These are phyloP conservation scores for Teunomyces panamensis DNA, from an alignment of 805 yeast species.

Conservation along the genomic window DNA sequence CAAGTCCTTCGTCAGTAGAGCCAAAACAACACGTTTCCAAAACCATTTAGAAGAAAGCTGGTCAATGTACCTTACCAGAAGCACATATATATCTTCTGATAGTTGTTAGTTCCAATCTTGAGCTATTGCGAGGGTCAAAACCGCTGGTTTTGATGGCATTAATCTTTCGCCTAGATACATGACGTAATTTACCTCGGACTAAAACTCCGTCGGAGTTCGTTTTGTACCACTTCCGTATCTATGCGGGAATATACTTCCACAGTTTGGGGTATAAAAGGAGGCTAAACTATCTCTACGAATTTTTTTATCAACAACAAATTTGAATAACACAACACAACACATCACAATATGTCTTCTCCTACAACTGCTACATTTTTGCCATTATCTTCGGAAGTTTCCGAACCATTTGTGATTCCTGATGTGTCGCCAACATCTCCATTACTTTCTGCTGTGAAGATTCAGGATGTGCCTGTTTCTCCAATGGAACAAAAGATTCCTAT, in stretches of 20 bases:
- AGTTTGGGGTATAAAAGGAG: conserved; percentile 1
- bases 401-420: conserved; percentile 64
- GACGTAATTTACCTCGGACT: conserved; percentile 1
- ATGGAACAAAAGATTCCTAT: conserved; percentile 1
- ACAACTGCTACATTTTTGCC: conserved; percentile 42
- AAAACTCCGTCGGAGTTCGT: conserved; percentile 3
- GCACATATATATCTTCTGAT: too few species aligned
- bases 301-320: too few species aligned
- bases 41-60: too few species aligned
- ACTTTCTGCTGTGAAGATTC: neutral
- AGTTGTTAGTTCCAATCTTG: too few species aligned
- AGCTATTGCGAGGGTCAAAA: too few species aligned
- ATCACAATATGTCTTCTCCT: conserved; percentile 4
- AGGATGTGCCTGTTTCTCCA: neutral
- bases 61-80: too few species aligned
- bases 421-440: conserved; percentile 54
- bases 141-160: too few species aligned
- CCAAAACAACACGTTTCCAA: neutral
- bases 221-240: conserved; percentile 2
- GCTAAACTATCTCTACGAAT: too few species aligned
- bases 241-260: conserved; percentile 2
- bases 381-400: conserved; percentile 52
- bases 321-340: too few species aligned
- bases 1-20: neutral
- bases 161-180: neutral